Base-by-base conservation (phyloP, 352 stramenopile species). In the Globisporangium alternatum region DNA sequence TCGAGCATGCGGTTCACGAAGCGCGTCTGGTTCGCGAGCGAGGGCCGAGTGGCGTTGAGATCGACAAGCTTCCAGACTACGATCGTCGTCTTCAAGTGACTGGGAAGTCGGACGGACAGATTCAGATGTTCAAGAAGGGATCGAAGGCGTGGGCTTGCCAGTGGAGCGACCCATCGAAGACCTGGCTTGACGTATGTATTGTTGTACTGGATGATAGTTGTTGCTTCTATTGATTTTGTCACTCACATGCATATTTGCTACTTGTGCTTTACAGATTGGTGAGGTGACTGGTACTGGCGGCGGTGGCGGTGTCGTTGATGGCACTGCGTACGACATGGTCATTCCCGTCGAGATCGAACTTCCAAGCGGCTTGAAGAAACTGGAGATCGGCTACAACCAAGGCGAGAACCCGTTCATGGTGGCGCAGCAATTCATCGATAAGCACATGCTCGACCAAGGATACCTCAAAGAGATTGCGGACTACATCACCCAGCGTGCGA, bases 301-400 rank as follows among this genome's bases (percentile, higher is more conserved):
- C 5, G 85, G 92, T 8, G 88, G 83, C 5, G 90, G 88, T 30
- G 82, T 89, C 15, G 81, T 99, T 13, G 91, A 99, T 68, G 96
- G 96, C 6, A 83, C 96, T 41, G 76, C 82, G 12, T 99, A 96
- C 68, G 96, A 99, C 67, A 96, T 98, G 80, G 93, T 99, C 21
- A 96, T 98, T 30, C 96, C 96, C 0, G 97, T 99, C 59, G 97
- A 99, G 73, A 95, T 99, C 51, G 97, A 99, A 68, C 76, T 95
- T 25, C 83, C 93, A 3, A 91, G 96, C 21, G 91, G 90, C 6
- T 74, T 99, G 0, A 85, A 86, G 52, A 98, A 93, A 54, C 81
- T 99, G n/a, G 78, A 98, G 68, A 98, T 99, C 67, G 97, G 96
- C 17, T 99, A 98, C 83, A 99, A 99, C 67, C 97, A 97, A 75